These are phyloP conservation scores for Polytrichum formosum DNA, from an alignment of 225 moss, liverwort and hornwort genomes.

Conservation along the genomic window DNA sequence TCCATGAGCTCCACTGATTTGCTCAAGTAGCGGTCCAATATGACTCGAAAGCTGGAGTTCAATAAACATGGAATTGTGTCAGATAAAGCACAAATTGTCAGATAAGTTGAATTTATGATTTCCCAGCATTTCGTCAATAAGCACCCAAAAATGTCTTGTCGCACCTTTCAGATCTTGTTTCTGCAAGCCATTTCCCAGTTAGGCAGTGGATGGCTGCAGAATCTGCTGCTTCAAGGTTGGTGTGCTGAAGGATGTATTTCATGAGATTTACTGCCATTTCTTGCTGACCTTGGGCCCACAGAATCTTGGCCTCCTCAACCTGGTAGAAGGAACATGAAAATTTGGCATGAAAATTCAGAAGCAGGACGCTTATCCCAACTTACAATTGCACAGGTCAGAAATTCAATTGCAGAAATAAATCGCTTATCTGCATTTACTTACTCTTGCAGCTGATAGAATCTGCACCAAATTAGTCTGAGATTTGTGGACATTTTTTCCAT, in stretches of 20 bases:
- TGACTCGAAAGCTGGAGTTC: slow-evolving; percentile 61
- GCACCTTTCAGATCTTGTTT: slow-evolving; percentile 90
- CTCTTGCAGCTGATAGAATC: slow-evolving; percentile 46
- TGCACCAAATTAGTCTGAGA: slow-evolving; percentile 26
- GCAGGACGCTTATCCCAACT: no score
- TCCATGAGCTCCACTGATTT: slow-evolving; percentile 60
- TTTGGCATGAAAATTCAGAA: no score
- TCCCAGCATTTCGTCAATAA: no score
- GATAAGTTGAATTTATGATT: no score
- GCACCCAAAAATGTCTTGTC: no score
- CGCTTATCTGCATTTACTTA: slow-evolving; percentile 10
- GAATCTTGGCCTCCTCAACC: slow-evolving; percentile 96
- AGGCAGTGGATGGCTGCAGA: slow-evolving; percentile 71
- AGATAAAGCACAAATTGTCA: no score
- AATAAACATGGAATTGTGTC: no score
- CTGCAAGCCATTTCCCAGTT: slow-evolving; percentile 96
- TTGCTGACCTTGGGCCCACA: slow-evolving; percentile 94
- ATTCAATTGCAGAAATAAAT: no score
- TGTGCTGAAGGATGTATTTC: slow-evolving; percentile 70
- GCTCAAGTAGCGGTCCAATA: slow-evolving; percentile 80
- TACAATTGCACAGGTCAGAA: no score
- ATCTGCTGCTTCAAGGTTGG: slow-evolving; percentile 46
- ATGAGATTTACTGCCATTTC: slow-evolving; percentile 93
- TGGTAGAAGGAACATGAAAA: slow-evolving; percentile 12
- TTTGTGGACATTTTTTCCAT: slow-evolving; percentile 1